Percentiles rank a stretch among this genome's conserved stretches.
These are phyloP conservation scores for Puccinia triticina DNA, from an alignment of 1,284 basidiomycete genomes.

Conservation along the genomic window DNA sequence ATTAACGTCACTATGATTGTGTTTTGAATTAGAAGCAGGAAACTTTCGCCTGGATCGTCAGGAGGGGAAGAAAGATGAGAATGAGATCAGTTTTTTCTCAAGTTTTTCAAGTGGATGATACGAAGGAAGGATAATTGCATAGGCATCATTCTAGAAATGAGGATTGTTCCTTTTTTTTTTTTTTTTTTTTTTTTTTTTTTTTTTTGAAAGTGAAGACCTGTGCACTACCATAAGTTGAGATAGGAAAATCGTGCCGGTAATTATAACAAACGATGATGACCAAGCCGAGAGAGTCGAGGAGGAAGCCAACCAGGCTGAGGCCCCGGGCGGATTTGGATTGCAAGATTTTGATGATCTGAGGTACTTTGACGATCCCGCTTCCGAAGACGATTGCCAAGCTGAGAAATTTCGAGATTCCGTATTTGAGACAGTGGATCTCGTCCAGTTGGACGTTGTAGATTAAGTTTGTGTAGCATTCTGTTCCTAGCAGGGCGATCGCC, in stretches of 20 bases:
- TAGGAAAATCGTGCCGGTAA: constrained; percentile 78
- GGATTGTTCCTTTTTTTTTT: background rate
- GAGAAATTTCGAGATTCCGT: constrained; percentile 85
- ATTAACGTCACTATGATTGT: constrained; percentile 59
- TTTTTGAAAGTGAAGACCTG: constrained; percentile 10
- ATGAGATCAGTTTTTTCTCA: background rate
- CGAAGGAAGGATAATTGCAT: background rate
- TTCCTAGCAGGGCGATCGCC: constrained; percentile 31
- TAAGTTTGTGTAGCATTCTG: constrained; percentile 81
- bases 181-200: background rate
- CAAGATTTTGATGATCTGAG: constrained; percentile 71
- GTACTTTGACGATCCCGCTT: constrained; percentile 92
- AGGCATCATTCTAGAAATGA: background rate
- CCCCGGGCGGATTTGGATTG: constrained; percentile 74
- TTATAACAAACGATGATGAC: constrained; percentile 69
- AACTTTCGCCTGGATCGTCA: constrained; percentile 67
- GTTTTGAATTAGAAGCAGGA: constrained; percentile 70
- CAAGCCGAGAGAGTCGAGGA: constrained; percentile 79
- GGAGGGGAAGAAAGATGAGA: background rate
- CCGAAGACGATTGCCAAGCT: constrained; percentile 91
- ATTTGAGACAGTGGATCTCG: constrained; percentile 84
- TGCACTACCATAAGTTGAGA: constrained; percentile 80
- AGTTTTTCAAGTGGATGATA: background rate
- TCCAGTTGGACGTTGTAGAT: constrained; percentile 83
- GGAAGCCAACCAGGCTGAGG: constrained; percentile 66